Base-by-base conservation (phyloP, 306 rosid species). In the Albizia julibrissin region DNA sequence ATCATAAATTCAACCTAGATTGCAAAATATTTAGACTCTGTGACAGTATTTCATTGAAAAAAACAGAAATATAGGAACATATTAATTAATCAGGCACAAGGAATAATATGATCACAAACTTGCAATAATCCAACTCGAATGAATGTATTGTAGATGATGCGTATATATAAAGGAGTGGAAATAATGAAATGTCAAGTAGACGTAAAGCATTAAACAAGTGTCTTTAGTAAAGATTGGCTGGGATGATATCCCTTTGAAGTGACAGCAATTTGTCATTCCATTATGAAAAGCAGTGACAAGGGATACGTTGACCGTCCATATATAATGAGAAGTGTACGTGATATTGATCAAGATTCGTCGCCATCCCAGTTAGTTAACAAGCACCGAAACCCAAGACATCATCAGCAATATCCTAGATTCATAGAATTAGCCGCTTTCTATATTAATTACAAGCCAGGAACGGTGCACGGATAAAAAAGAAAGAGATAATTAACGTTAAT, bases 171-270 rank as follows among this genome's bases (percentile, higher is more conserved):
- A 68, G 49, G 3, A 69, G 67, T 1, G 7, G 18, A 61, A 61
- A 61, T 22, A 37, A 19, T 68, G 27, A 76, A 6, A 47, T 84
- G 82, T 65, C 59, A 33, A 85, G 74, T 46, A 85, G 85, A 81
- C 88, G 85, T 85, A 81, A 77, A 73, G 85, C 85, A 77, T 72
- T 58, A 15, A 81, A 81, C 80, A 76, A 81, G 80, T 67, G 70
- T 19, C 58, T 72, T 81, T 81, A 52, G 80, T 34, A 81, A 85
- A 85, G 80, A 42, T 18, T 77, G 66, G 44, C 80, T 77, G 66
- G 26, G 40, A 37, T 37, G 40, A 62, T n/a, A 77, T 81, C 79
- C 67, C 80, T 81, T 81, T 81, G 67, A 42, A 42, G 62, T 58
- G 83, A 72, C 71, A 85, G 75, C 78, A 77, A 74, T 71, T 54